phyloP scores from a whole-genome alignment of 352 stramenopile genomes.

The Phytophthora boehmeriae region DNA sequence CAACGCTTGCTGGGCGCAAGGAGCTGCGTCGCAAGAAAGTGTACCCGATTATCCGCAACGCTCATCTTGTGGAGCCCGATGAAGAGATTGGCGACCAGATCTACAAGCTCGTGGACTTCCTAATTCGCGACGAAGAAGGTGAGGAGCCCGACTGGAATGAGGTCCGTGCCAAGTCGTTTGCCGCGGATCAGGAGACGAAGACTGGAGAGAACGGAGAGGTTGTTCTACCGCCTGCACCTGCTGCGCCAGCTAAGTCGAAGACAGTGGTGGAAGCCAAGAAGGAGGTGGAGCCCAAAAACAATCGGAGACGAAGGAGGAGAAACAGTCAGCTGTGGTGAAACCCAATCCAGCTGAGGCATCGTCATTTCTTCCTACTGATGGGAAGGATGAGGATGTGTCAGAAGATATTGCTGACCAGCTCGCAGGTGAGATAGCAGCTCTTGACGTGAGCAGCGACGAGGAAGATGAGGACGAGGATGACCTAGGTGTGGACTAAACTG shows the following conservation, averaged over 20 bases:
- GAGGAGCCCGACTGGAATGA: slow-evolving; percentile 87
- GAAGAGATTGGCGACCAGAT: slow-evolving; percentile 88
- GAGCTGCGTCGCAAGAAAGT: slow-evolving; percentile 85
- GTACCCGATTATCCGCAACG: slow-evolving; percentile 86
- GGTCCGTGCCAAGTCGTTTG: slow-evolving; percentile 69
- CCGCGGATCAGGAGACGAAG: slow-evolving; percentile 52
- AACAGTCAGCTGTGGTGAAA: slow-evolving; percentile 23
- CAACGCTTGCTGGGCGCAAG: slow-evolving; percentile 79
- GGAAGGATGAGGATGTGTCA: slow-evolving; percentile 69
- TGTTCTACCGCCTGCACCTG: slow-evolving; percentile 20
- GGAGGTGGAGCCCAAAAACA: slow-evolving; percentile 23
- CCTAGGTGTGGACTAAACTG: slow-evolving; percentile 54
- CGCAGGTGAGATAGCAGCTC: slow-evolving; percentile 64
- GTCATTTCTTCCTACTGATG: slow-evolving; percentile 41
- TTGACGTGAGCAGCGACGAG: slow-evolving; percentile 89
- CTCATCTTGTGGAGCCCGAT: slow-evolving; percentile 79
- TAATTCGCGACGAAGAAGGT: slow-evolving; percentile 88
- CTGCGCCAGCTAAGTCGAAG: slow-evolving; percentile 12
- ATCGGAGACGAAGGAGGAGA: slow-evolving; percentile 15
- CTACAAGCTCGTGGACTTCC: slow-evolving; percentile 89
- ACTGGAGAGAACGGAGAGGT: slow-evolving; percentile 31
- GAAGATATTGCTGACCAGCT: slow-evolving; percentile 72
- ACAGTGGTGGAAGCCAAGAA: slow-evolving; percentile 17
- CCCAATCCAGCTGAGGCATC: slow-evolving; percentile 23
- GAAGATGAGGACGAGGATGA: slow-evolving; percentile 66